These are phyloP conservation scores for Pleomassaria siparia DNA, from an alignment of 2,329 filamentous ascomycete species.

Conservation along the genomic window DNA sequence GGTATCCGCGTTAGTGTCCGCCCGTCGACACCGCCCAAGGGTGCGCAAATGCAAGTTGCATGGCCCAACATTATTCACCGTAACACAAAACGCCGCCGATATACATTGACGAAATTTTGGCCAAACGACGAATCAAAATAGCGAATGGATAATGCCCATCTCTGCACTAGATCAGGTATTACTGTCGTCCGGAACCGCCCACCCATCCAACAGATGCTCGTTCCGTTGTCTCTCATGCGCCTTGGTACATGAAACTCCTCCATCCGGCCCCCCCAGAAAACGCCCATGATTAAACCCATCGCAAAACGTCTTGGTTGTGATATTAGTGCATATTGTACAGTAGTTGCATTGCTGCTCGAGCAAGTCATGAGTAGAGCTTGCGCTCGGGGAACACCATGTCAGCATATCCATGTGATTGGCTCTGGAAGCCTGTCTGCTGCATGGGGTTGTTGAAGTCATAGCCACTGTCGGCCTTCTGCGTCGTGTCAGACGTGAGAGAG, in stretches of 20 bases:
- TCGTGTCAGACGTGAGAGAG: conserved; percentile 36
- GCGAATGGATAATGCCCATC: conserved; percentile 6
- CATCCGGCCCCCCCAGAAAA: conserved; percentile 7
- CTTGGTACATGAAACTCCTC: neutral
- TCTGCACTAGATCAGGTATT: conserved; percentile 20
- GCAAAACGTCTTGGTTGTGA: no score
- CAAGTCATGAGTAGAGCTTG: conserved; percentile 28
- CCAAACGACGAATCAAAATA: neutral
- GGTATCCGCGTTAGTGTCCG: conserved; percentile 7
- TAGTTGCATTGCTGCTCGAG: neutral
- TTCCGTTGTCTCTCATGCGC: conserved; percentile 4
- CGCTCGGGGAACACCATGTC: conserved; percentile 42
- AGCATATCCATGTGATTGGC: conserved; percentile 28
- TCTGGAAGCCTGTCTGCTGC: conserved; percentile 26
- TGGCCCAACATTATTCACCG: neutral
- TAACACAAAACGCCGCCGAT: neutral
- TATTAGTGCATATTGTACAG: conserved; percentile 2
- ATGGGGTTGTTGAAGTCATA: conserved; percentile 37
- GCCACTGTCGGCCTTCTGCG: conserved; percentile 22
- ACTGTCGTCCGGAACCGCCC: conserved; percentile 4
- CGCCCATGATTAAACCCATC: conserved; percentile 8
- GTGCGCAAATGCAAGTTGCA: conserved; percentile 2
- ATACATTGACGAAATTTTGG: neutral
- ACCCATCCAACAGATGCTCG: conserved; percentile 6
- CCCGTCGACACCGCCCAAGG: conserved; percentile 1